phyloP scores from a whole-genome alignment of 306 rosid species.

The Prunus mira region DNA sequence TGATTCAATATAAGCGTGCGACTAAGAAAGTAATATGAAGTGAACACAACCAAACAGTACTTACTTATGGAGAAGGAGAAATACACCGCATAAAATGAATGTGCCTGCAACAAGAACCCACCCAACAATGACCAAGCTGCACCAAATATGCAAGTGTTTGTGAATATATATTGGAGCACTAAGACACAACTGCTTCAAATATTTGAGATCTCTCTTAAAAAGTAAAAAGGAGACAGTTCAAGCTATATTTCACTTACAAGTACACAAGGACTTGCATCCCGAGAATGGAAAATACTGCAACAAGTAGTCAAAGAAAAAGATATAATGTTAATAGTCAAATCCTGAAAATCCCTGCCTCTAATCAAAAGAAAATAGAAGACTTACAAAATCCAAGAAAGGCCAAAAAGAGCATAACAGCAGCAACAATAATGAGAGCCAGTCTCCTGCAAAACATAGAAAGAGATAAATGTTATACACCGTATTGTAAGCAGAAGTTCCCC shows the following conservation, averaged over 20 bases:
- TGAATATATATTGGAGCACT: not conserved
- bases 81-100: constrained; percentile 70
- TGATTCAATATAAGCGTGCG: not conserved
- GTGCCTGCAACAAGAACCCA: constrained; percentile 90
- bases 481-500: not conserved
- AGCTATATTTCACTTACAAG: constrained; percentile 52
- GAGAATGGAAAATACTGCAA: constrained; percentile 75
- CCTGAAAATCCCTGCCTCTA: constrained; percentile 5
- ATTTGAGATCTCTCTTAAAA: not conserved
- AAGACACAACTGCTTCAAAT: not conserved
- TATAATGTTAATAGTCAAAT: not conserved
- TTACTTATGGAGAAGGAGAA: constrained; percentile 82
- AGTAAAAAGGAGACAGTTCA: not conserved
- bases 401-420: constrained; percentile 84
- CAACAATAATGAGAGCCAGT: constrained; percentile 61
- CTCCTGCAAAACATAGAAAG: constrained; percentile 47
- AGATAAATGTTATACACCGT: not conserved
- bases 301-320: constrained; percentile 4
- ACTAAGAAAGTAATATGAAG: not conserved
- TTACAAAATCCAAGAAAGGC: constrained; percentile 83
- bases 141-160: constrained; percentile 15
- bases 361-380: constrained; percentile 31
- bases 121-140: constrained; percentile 86
- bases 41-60: constrained; percentile 15
- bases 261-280: constrained; percentile 75